Percentiles rank a stretch among this genome's conserved stretches.
phyloP scores from a whole-genome alignment of 2,329 filamentous ascomycete species.

The Escovopsis sp. region DNA sequence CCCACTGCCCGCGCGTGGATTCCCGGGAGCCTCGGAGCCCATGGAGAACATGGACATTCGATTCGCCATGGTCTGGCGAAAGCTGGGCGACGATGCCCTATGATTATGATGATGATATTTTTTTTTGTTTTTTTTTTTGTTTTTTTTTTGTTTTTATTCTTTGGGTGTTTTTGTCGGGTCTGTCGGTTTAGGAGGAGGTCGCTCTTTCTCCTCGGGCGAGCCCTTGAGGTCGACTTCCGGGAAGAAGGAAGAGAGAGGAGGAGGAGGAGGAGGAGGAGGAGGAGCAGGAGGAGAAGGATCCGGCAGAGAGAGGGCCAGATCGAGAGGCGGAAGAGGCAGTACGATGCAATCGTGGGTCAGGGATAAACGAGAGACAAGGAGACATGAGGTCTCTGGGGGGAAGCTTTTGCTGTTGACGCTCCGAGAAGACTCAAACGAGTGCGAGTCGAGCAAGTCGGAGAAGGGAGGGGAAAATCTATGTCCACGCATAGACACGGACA shows the following conservation, averaged over 20 bases:
- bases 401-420: too few relatives aligned
- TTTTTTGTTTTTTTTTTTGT: too few relatives aligned
- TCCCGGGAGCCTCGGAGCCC: conserved; percentile 46
- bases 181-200: too few relatives aligned
- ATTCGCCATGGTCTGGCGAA: conserved; percentile 36
- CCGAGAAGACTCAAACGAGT: background rate
- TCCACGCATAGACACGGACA: background rate
- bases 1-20: conserved; percentile 34
- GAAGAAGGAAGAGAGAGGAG: too few relatives aligned
- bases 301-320: too few relatives aligned
- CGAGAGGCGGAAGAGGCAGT: too few relatives aligned
- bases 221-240: too few relatives aligned
- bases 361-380: background rate
- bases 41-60: conserved; percentile 57
- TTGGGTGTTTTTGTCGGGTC: too few relatives aligned
- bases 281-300: too few relatives aligned
- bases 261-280: too few relatives aligned
- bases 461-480: background rate
- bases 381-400: background rate
- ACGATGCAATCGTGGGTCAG: background rate
- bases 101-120: background rate
- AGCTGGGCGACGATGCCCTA: conserved; percentile 11
- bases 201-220: too few relatives aligned
- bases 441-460: background rate
- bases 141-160: too few relatives aligned